Evolutionary conservation across 768 basidiomycete species (phyloP).

Genomic region (Phylloporus rhodoxanthus): DNA sequence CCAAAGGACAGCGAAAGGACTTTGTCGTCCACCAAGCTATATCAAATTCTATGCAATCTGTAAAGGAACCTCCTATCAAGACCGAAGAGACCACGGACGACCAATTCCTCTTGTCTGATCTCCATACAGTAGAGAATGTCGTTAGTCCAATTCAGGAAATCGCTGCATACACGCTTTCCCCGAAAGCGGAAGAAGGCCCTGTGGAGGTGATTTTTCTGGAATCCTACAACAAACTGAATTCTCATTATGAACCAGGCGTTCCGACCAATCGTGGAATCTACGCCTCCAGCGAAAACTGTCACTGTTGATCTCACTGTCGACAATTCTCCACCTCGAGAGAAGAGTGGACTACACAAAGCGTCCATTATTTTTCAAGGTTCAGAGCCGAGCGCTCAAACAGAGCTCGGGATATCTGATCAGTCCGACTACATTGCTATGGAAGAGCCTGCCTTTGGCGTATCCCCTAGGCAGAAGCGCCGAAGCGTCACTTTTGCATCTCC

Average conservation of each 20-base stretch:
- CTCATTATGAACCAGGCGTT: conserved; percentile 11
- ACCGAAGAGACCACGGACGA: background rate
- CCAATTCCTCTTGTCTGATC: background rate
- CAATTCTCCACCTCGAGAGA: conserved; percentile 17
- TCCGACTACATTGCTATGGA: background rate
- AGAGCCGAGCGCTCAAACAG: background rate
- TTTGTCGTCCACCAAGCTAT: conserved; percentile 9
- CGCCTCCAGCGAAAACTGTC: conserved; percentile 20
- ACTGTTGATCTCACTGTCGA: conserved; percentile 45
- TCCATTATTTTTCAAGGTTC: background rate
- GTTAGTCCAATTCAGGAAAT: background rate
- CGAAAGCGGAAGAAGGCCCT: conserved; percentile 2
- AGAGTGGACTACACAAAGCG: background rate
- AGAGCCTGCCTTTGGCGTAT: background rate
- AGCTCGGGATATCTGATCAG: background rate
- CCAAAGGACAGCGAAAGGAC: conserved; percentile 31
- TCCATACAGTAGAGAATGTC: background rate
- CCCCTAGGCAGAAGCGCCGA: conserved; percentile 12
- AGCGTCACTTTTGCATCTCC: conserved; percentile 30
- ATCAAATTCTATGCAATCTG: background rate
- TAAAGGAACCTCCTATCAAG: conserved; percentile 1
- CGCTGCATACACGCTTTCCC: conserved; percentile 1
- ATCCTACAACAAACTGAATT: background rate
- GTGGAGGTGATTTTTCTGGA: conserved; percentile 9
- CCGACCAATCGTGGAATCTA: conserved; percentile 5